Base-by-base conservation (phyloP, 2,329 filamentous ascomycete genomes). In the Diaporthe velutina region DNA sequence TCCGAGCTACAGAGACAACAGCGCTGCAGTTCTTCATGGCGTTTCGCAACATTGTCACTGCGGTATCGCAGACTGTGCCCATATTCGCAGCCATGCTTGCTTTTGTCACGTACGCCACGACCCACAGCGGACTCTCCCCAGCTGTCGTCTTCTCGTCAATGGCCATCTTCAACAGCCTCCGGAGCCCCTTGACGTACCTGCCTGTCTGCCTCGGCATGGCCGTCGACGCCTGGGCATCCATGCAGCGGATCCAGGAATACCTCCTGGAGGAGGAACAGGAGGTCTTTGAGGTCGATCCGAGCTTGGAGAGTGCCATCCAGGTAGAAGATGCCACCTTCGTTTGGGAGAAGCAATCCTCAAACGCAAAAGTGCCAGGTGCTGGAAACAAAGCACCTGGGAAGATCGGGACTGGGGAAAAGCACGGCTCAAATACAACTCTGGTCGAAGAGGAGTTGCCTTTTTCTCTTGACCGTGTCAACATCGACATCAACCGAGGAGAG, bases 31-130 rank as follows among this genome's bases (percentile, higher is more conserved):
- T 95, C 19, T 85, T 98, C 60, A 86, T 98, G 38, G 91, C 94
- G 1, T 94, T 97, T 78, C 91, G 95, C 79, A 97, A 97, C 81
- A 94, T 89, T 54, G 95, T 98, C 85, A 93, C 95, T 83, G 93
- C 94, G 15, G 88, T 97, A 61, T 94, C 94, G 80, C 91, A 98
- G 89, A 93, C 95, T 0, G 89, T 98, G 80, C 96, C 97, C 7
- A 94, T 98, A 70, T 98, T 98, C 79, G 95, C 96, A 0, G 97
- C 96, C 2, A 98, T 98, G 95, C 83, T 98, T 54, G 91, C 96
- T 0, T 98, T 98, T 83, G 96, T 98, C 83, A 96, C 95, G 0
- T 93, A 91, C 79, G 92, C 91, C 0, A 84, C 93, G 42, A 89
- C 91, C 1, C 87, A 93, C 74, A 93, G 95, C 78, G 83, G 83